phyloP scores from a whole-genome alignment of 768 basidiomycete genomes.

The Suillus alpinus region DNA sequence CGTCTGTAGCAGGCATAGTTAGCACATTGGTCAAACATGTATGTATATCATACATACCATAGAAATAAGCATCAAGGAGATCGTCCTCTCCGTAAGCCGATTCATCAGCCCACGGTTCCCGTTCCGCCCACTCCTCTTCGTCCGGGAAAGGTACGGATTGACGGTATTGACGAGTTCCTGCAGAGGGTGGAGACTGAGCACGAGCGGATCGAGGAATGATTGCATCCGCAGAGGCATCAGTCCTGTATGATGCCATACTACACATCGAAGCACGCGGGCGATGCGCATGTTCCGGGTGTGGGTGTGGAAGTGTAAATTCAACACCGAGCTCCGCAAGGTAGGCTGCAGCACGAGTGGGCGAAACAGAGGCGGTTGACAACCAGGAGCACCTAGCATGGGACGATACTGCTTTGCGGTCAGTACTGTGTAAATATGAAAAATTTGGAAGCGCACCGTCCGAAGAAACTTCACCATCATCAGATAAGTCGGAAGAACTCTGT shows the following conservation, averaged over 20 bases:
- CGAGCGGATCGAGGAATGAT: constrained; percentile 41
- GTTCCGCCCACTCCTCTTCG: constrained; percentile 20
- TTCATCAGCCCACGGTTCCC: constrained; percentile 22
- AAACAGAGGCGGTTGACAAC: constrained; percentile 32
- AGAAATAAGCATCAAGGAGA: constrained; percentile 40
- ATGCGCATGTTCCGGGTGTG: constrained; percentile 15
- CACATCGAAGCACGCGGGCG: constrained; percentile 41
- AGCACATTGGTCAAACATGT: background rate
- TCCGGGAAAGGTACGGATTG: constrained; percentile 14
- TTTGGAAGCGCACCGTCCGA: background rate
- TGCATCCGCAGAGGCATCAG: constrained; percentile 56
- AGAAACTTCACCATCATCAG: constrained; percentile 6
- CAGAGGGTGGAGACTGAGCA: constrained; percentile 7
- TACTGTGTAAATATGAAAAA: constrained; percentile 1
- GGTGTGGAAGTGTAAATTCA: constrained; percentile 25
- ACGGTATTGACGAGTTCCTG: constrained; percentile 12
- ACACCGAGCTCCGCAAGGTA: constrained; percentile 32
- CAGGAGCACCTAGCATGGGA: constrained; percentile 24
- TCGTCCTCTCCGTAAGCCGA: constrained; percentile 33
- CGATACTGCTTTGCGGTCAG: constrained; percentile 14
- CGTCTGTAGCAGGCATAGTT: constrained; percentile 18
- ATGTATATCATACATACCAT: constrained; percentile 24
- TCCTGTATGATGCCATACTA: constrained; percentile 57
- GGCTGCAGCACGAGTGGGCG: constrained; percentile 15
- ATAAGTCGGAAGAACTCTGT: constrained; percentile 3